phyloP scores from a whole-genome alignment of 208 protist genomes.

The Wallacemonas sp. region DNA sequence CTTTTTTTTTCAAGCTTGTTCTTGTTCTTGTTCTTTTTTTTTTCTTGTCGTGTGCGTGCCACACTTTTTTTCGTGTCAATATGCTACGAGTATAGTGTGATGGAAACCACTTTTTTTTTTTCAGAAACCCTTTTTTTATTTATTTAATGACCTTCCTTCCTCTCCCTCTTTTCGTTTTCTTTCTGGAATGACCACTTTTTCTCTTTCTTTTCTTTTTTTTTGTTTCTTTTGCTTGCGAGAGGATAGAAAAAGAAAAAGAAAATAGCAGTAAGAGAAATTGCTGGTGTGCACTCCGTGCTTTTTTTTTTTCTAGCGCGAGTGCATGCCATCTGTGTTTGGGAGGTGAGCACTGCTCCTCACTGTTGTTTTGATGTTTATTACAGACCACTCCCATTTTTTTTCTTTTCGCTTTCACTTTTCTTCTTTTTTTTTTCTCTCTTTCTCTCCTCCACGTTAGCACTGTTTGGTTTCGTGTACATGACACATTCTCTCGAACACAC shows the following conservation, averaged over 20 bases:
- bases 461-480: too few relatives aligned
- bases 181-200: neutral
- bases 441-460: too few relatives aligned
- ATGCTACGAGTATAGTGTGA: too few relatives aligned
- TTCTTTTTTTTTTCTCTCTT: slow-evolving; percentile 14
- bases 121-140: neutral
- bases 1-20: neutral
- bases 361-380: neutral
- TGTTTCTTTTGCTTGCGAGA: too few relatives aligned
- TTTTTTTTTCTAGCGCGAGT: slow-evolving; percentile 10
- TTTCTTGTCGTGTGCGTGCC: neutral
- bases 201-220: slow-evolving; percentile 4
- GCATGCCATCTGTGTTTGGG: neutral
- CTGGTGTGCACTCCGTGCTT: neutral
- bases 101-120: too few relatives aligned
- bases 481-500: too few relatives aligned
- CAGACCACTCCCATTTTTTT: slow-evolving; percentile 5
- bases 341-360: neutral
- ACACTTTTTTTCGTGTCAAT: neutral
- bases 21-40: slow-evolving; percentile 12
- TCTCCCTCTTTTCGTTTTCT: neutral
- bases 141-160: neutral
- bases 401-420: neutral
- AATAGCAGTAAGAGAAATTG: too few relatives aligned
- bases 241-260: too few relatives aligned